Evolutionary conservation across 2,329 filamentous ascomycete genomes (phyloP), one percentile per base, ranked within the genome.

Genomic region (Lachnellula hyalina): DNA sequence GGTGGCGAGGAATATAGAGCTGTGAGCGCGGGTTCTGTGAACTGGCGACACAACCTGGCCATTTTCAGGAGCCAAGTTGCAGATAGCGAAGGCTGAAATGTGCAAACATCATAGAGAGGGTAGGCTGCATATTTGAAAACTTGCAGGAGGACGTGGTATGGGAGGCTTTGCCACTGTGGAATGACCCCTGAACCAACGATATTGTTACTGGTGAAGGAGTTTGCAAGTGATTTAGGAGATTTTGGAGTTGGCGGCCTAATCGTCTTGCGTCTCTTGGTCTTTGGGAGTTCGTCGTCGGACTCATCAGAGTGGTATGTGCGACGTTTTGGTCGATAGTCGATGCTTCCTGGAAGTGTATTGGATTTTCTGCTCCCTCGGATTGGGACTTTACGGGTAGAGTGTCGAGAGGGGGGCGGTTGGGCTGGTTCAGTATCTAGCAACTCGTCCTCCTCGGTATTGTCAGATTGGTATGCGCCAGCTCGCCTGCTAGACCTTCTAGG

Each of bases 1-100:
- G 84, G 84, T 8, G 89, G 89, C 5, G 77, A 82, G 47, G 79
- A 76, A 68, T 94, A 94, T 5, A 95, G 75, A 1, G 82, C 85
- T 5, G 84, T 84, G 49, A 94, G 71, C 1, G 88, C 88, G 5
- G 90, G 86, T 63, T 91, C 89, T 0, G 81, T 73, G 54, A 92
- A 90, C 2, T 77, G 70, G 49, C 76, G 80, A 62, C 86, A 92
- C 15, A 83, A 73, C 2, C 78, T 75, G 36, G 87, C 83, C 45
- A 81, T 73, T n/a, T 76, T 74, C 9, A 87, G 70, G 6, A 95
- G 79, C 86, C 86, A 90, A 63, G 77, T 63, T 15, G 78, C 75
- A 12, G 75, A 76, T 1, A 67, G 47, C 5, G 72, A 71, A 19
- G 75, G 73, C 34, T 68, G 70, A 59, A 73, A 73, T 49, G 64